These are phyloP conservation scores for Ustilago esculenta DNA, from an alignment of 1,284 basidiomycete species.

Conservation along the genomic window DNA sequence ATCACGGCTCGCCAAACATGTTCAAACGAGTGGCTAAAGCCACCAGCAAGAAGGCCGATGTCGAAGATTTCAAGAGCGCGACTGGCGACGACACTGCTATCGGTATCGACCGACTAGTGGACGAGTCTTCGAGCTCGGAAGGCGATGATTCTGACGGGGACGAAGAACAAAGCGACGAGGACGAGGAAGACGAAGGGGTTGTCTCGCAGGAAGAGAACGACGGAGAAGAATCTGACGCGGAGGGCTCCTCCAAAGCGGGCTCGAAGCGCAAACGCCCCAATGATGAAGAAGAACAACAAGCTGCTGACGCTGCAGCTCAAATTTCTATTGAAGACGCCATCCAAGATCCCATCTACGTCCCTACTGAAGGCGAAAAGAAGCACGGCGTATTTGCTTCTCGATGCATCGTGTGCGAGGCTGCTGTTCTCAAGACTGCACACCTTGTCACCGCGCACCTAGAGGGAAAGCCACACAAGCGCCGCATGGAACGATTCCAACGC, in stretches of 20 bases:
- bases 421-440: conserved; percentile 31
- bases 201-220: background rate
- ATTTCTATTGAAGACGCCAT: conserved; percentile 38
- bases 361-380: conserved; percentile 42
- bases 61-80: conserved; percentile 24
- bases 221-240: too few relatives aligned
- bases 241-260: conserved; percentile 13
- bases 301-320: conserved; percentile 16
- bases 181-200: conserved; percentile 2
- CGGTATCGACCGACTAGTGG: conserved; percentile 43
- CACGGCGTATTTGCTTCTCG: conserved; percentile 33
- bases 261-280: conserved; percentile 32
- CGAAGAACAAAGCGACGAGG: conserved; percentile 12
- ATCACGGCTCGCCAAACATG: conserved; percentile 8
- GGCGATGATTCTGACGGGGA: conserved; percentile 26
- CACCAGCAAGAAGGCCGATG: conserved; percentile 23
- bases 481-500: conserved; percentile 33
- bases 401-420: conserved; percentile 41
- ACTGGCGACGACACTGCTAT: conserved; percentile 44
- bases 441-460: conserved; percentile 33
- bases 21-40: conserved; percentile 47
- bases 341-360: conserved; percentile 44
- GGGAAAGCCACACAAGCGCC: conserved; percentile 35
- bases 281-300: conserved; percentile 10
- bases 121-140: conserved; percentile 42